Evolutionary conservation across 108 stramenopile species (phyloP).

Genomic region (Parietichytrium sp.): DNA sequence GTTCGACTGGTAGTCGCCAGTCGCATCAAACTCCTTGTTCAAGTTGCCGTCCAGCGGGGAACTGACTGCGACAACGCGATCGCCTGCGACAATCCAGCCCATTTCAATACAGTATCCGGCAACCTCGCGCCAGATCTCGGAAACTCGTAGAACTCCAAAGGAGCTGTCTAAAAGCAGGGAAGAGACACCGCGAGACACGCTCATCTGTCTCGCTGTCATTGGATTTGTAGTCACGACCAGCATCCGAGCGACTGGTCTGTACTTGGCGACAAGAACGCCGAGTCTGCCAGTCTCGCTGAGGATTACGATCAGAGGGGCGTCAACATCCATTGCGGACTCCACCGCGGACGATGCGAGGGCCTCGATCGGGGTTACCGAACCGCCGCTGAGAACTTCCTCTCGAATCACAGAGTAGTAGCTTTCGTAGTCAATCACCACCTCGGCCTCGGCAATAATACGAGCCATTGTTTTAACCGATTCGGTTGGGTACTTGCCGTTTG

Average conservation of each 20-base stretch:
- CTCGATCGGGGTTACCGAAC: constrained; percentile 56
- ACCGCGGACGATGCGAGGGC: constrained; percentile 95
- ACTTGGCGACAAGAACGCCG: constrained; percentile 89
- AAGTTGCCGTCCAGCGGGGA: not conserved
- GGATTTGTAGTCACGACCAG: not conserved
- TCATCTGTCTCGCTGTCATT: not conserved
- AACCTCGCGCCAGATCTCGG: not conserved
- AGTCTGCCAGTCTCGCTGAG: constrained; percentile 86
- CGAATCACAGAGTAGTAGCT: not conserved
- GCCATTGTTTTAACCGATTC: constrained; percentile 90
- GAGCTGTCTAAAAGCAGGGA: not conserved
- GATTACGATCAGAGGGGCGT: constrained; percentile 85
- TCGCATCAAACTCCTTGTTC: no score
- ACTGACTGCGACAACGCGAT: not conserved
- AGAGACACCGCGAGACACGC: not conserved
- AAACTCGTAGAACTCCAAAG: not conserved
- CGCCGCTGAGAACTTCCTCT: not conserved
- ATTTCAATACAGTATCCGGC: not conserved
- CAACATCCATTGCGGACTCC: constrained; percentile 89
- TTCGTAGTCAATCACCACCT: constrained; percentile 58
- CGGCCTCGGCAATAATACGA: constrained; percentile 86
- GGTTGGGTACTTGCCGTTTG: constrained; percentile 82
- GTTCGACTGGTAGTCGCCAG: no score
- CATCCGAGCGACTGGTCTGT: constrained; percentile 72
- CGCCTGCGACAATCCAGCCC: not conserved